Percentiles rank a stretch among this genome's conserved stretches.
Conservation (phyloP, 768 basidiomycete species). For the Suillus luteus region DNA sequence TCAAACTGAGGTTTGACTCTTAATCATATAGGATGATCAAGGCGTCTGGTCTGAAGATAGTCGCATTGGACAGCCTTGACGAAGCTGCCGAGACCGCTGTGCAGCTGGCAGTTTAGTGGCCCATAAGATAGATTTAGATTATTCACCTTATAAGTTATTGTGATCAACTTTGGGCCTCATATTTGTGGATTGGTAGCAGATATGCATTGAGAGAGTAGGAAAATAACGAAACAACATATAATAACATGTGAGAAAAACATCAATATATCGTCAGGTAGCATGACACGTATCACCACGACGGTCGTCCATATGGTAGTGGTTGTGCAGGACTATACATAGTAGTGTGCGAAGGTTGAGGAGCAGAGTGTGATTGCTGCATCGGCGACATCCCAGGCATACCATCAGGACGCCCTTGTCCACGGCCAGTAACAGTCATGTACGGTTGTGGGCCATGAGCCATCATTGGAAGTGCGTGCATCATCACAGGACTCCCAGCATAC, state of each 20-base stretch:
- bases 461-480: slow-evolving; percentile 58
- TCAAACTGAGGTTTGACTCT: slow-evolving; percentile 13
- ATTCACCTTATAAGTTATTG: slow-evolving; percentile 8
- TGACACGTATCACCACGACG: slow-evolving; percentile 32
- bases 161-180: no score
- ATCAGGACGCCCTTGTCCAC: slow-evolving; percentile 52
- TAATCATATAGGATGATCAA: slow-evolving; percentile 75
- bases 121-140: slow-evolving; percentile 11
- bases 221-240: slow-evolving; percentile 19
- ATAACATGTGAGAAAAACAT: slow-evolving; percentile 24
- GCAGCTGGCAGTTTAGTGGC: slow-evolving; percentile 49
- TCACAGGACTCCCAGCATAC: slow-evolving; percentile 68
- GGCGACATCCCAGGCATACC: slow-evolving; percentile 42
- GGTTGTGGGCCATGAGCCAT: slow-evolving; percentile 33
- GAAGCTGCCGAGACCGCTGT: slow-evolving; percentile 86
- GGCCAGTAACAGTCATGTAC: slow-evolving; percentile 50
- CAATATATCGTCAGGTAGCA: slow-evolving; percentile 33
- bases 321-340: slow-evolving; percentile 31
- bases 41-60: slow-evolving; percentile 90
- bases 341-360: slow-evolving; percentile 30
- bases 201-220: slow-evolving; percentile 8
- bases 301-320: slow-evolving; percentile 26
- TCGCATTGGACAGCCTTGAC: slow-evolving; percentile 90
- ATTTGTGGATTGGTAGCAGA: not conserved
- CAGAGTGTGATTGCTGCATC: slow-evolving; percentile 40